These are phyloP conservation scores for Mycocentrospora acerina DNA, from an alignment of 2,329 filamentous ascomycete species.

Conservation along the genomic window DNA sequence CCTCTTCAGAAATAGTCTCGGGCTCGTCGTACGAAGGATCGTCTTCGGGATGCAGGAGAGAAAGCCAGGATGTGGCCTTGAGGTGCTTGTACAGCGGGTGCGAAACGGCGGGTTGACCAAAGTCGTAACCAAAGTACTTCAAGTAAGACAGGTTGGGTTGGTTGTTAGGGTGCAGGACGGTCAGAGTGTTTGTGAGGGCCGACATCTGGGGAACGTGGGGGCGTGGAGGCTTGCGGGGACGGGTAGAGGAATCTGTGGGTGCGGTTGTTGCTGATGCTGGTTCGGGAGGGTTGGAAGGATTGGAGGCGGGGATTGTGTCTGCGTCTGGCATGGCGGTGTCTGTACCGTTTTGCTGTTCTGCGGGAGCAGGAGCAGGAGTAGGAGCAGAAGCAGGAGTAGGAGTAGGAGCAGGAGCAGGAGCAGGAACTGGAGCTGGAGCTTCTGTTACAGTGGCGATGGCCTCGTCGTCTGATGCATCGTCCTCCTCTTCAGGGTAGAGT, in stretches of 20 bases:
- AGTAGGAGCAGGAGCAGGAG: too few species aligned
- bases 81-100: conserved; percentile 84
- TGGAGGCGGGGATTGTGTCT: conserved; percentile 6
- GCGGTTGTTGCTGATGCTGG: conserved; percentile 4
- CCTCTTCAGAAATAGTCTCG: conserved; percentile 58
- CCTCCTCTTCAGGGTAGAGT: conserved; percentile 56
- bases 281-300: conserved; percentile 5
- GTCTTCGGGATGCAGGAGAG: conserved; percentile 74
- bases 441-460: too few species aligned
- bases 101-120: conserved; percentile 58
- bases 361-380: too few species aligned
- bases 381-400: too few species aligned
- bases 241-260: conserved; percentile 24
- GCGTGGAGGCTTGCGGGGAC: conserved; percentile 29
- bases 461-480: conserved; percentile 25
- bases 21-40: conserved; percentile 77
- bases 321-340: conserved; percentile 24
- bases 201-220: conserved; percentile 58
- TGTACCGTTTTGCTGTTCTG: conserved; percentile 8
- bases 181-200: conserved; percentile 72
- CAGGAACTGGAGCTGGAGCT: too few species aligned
- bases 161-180: conserved; percentile 75
- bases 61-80: conserved; percentile 85
- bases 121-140: conserved; percentile 86
- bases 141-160: conserved; percentile 87